Base-by-base conservation (phyloP, 2,329 filamentous ascomycete species). In the Aspergillus transmontanensis region DNA sequence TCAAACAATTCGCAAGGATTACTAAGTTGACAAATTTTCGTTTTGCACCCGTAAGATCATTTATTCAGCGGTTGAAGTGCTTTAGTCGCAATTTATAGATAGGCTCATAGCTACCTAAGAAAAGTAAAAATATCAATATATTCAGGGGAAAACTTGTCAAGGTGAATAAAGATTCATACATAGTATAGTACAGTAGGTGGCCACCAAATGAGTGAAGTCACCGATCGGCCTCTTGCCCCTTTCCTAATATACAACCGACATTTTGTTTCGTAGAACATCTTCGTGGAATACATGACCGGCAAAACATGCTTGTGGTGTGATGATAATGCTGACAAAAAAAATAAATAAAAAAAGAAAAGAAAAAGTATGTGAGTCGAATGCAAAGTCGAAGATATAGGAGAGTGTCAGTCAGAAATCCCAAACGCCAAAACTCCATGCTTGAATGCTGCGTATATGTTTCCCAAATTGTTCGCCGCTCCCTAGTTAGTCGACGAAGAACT, bases 401-500 rank as follows among this genome's bases (percentile, higher is more conserved):
- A 71, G 66, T 66, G 64, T 71, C 69, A 56, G 48, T 60, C 32
- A 59, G 39, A 61, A 53, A 36, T 23, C 60, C 61, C 55, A 65
- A 71, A 72, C 70, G 68, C 70, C 70, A 63, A 34, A 70, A 58
- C 70, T 66, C 70, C 70, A 62, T 67, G 70, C 70, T 72, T 56
- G 64, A 72, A 72, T 68, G 61, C 58, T 64, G 64, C 32, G 68
- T 58, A 63, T 57, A 67, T 63, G 48, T 64, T 61, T 60, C 56
- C 41, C 61, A 51, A 45, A 58, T 61, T 16, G 14, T 50, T 53
- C 56, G 48, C 57, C 41, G 28, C 54, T 21, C 12, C 30, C 34
- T 57, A n/a, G 14, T 36, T 19, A 45, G 46, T n/a, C 36, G 32
- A n/a, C 26, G 10, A 39, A 28, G 28, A 32, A 32, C 69, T 62